Evolutionary conservation across 192 early-diverging fungal species (phyloP).

Genomic region (Linnemannia exigua): DNA sequence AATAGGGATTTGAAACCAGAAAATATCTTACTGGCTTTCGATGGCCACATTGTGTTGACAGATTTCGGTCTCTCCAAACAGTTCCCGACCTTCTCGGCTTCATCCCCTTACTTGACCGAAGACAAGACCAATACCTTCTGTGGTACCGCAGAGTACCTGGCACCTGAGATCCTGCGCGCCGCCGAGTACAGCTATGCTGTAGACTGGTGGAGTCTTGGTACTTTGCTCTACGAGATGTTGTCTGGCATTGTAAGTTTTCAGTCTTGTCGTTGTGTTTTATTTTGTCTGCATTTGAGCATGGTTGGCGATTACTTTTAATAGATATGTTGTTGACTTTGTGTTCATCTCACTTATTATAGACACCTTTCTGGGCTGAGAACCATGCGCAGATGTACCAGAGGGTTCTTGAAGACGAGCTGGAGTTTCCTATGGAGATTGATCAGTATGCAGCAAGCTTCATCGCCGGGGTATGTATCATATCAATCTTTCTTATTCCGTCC

Average conservation of each 20-base stretch:
- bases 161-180: slow-evolving; percentile 81
- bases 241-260: slow-evolving; percentile 71
- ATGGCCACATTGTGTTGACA: slow-evolving; percentile 92
- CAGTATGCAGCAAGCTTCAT: slow-evolving; percentile 62
- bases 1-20: slow-evolving; percentile 84
- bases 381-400: slow-evolving; percentile 70
- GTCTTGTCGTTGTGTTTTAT: too few species aligned
- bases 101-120: slow-evolving; percentile 26
- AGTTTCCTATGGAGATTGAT: slow-evolving; percentile 64
- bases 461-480: slow-evolving; percentile 53
- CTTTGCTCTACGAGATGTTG: slow-evolving; percentile 94
- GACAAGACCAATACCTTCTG: slow-evolving; percentile 77
- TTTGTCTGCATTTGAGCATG: neutral
- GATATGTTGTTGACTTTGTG: neutral
- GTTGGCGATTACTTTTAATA: neutral
- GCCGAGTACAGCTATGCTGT: slow-evolving; percentile 78
- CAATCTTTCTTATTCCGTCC: neutral
- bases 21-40: slow-evolving; percentile 77
- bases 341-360: too few species aligned
- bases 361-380: slow-evolving; percentile 73
- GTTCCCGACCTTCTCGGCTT: slow-evolving; percentile 53
- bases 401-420: slow-evolving; percentile 66
- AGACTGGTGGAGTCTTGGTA: slow-evolving; percentile 96
- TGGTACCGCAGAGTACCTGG: slow-evolving; percentile 87
- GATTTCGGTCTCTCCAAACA: slow-evolving; percentile 97